Base-by-base conservation (phyloP, 768 basidiomycete genomes). In the Mycena galericulata region DNA sequence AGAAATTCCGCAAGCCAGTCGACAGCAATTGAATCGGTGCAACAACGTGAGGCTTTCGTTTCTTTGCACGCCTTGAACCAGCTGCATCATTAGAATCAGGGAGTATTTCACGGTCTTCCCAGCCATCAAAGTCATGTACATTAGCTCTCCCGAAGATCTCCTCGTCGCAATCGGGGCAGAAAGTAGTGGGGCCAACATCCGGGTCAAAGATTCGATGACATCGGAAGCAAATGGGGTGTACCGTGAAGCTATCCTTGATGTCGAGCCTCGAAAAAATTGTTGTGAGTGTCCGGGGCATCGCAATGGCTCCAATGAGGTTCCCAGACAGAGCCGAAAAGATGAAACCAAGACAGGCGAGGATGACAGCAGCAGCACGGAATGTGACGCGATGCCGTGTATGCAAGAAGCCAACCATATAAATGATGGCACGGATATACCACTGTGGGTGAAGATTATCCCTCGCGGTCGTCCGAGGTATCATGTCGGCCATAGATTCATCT, bases 1-100 rank as follows among this genome's bases (percentile, higher is more conserved):
- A 58, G 18, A 71, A 62, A 10, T 69, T 65, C 0, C 29, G 32
- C n/a, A 75, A 68, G 15, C 62, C 45, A 11, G 45, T 36, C 3
- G 67, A 73, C 5, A 71, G 60, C n/a, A 65, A 20, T 38, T 73
- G 63, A 18, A 73, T 66, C 34, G 73, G 73, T 17, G 71, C 27
- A 40, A 53, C 70, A 22, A 67, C 15, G 30, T 53, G 45, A 5
- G 68, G 34, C 34, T 36, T 36, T 36, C 14, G 34, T 36, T 36
- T 36, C 34, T 36, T 36, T 36, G 34, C 34, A 36, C 34, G 34
- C 34, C 34, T 36, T 15, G 11, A 15, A 41, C 40, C 18, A 15
- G 14, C 40, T 41, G 40, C 40, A 41, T 14, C 11, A 34, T 8
- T 15, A 30, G 50, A 53, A 17, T 30, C 30, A 15, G n/a, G 12